These are phyloP conservation scores for Kalmusia sp. DNA, from an alignment of 2,329 filamentous ascomycete species.

Conservation along the genomic window DNA sequence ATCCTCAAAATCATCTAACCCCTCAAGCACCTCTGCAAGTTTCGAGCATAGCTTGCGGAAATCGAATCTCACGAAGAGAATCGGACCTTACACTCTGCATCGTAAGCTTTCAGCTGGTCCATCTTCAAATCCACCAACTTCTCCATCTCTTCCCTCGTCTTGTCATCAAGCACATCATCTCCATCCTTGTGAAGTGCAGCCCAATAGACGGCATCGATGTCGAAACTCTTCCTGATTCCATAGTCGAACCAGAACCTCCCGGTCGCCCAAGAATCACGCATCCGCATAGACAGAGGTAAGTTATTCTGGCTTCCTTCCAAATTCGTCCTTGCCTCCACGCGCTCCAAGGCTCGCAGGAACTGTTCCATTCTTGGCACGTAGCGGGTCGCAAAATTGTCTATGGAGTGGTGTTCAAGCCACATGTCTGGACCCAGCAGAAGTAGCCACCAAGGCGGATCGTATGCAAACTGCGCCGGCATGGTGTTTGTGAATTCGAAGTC, in stretches of 20 bases:
- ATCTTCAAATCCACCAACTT: conserved; percentile 19
- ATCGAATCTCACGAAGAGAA: conserved; percentile 5
- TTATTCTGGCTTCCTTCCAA: conserved; percentile 17
- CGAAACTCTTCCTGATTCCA: conserved; percentile 46
- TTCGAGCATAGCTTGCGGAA: background rate
- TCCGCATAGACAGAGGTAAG: conserved; percentile 29
- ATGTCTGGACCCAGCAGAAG: conserved; percentile 37
- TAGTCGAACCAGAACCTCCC: conserved; percentile 50
- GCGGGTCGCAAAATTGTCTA: conserved; percentile 27
- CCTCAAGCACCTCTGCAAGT: too few species aligned
- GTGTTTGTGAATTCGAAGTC: conserved; percentile 53
- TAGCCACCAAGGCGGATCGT: conserved; percentile 52
- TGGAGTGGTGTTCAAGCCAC: conserved; percentile 27
- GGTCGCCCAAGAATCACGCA: conserved; percentile 46
- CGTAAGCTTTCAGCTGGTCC: conserved; percentile 20
- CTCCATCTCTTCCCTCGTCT: conserved; percentile 11
- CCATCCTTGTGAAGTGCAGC: conserved; percentile 17
- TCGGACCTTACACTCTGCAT: conserved; percentile 12
- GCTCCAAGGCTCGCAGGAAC: conserved; percentile 46
- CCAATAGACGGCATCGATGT: conserved; percentile 45
- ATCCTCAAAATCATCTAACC: too few species aligned
- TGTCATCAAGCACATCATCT: conserved; percentile 14
- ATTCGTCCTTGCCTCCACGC: conserved; percentile 25
- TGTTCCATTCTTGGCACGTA: conserved; percentile 47
- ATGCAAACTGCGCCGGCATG: conserved; percentile 49